A percentile compares a stretch with the other conserved stretches of the same genome.
Conservation (phyloP, 2,329 filamentous ascomycete genomes). For the Polytolypa hystricis region DNA sequence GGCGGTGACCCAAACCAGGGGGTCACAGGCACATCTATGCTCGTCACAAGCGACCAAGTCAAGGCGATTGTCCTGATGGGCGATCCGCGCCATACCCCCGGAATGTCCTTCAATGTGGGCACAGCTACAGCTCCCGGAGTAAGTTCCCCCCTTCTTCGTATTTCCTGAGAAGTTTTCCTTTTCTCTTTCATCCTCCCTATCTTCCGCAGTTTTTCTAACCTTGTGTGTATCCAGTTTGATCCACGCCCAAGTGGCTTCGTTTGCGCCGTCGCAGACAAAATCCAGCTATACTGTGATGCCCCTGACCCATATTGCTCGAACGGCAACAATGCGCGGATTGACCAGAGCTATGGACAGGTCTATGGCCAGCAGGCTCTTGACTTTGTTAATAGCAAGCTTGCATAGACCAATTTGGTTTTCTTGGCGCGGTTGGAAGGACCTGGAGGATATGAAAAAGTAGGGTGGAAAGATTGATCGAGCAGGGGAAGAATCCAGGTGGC, state of each 20-base stretch:
- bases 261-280: constrained; percentile 46
- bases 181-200: neutral
- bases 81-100: constrained; percentile 46
- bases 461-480: too few relatives aligned
- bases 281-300: constrained; percentile 55
- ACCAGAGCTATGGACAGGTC: constrained; percentile 51
- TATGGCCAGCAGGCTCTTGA: constrained; percentile 49
- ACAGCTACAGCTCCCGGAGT: constrained; percentile 49
- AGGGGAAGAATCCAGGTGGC: too few relatives aligned
- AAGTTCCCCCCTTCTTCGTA: constrained; percentile 14
- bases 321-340: constrained; percentile 48
- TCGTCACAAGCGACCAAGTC: constrained; percentile 39
- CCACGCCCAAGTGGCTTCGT: constrained; percentile 47
- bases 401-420: too few relatives aligned
- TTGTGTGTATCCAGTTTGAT: constrained; percentile 52
- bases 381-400: constrained; percentile 42
- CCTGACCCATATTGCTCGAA: constrained; percentile 57
- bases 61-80: constrained; percentile 57
- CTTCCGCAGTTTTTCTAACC: neutral
- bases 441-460: too few relatives aligned
- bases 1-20: constrained; percentile 41
- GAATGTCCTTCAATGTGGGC: constrained; percentile 50
- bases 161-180: neutral
- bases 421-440: too few relatives aligned
- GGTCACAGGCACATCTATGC: constrained; percentile 12